Percentiles rank a stretch among this genome's conserved stretches.
Conservation (phyloP, 306 rosid genomes). For the Vigna reflexopilosa region DNA sequence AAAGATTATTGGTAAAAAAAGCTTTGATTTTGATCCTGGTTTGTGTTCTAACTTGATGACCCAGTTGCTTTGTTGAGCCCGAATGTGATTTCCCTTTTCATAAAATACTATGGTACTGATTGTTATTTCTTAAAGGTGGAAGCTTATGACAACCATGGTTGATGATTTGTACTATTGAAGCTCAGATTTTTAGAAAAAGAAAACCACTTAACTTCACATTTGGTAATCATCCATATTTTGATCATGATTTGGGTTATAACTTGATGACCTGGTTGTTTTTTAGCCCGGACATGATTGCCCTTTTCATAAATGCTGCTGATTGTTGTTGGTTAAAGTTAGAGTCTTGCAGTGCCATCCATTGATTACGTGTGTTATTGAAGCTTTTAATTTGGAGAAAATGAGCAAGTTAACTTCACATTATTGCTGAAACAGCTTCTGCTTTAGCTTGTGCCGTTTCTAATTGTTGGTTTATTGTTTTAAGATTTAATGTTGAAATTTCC, state of each 20-base stretch:
- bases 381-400: background rate
- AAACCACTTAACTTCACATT: background rate
- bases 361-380: background rate
- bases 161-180: background rate
- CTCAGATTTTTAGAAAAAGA: background rate
- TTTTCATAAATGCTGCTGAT: slow-evolving; percentile 5
- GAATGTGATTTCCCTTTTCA: slow-evolving; percentile 25
- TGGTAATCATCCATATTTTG: background rate
- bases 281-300: slow-evolving; percentile 14
- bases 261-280: slow-evolving; percentile 34
- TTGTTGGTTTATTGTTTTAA: slow-evolving; percentile 16
- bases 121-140: slow-evolving; percentile 7
- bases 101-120: background rate
- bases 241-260: background rate
- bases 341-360: slow-evolving; percentile 24
- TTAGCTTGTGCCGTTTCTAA: background rate
- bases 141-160: slow-evolving; percentile 31
- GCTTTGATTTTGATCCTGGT: slow-evolving; percentile 14
- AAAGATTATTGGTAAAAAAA: slow-evolving; percentile 27
- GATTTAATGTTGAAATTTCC: background rate
- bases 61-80: slow-evolving; percentile 21
- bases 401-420: background rate
- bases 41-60: slow-evolving; percentile 19
- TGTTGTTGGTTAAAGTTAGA: slow-evolving; percentile 28
- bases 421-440: slow-evolving; percentile 7